Evolutionary conservation across 352 stramenopile species (phyloP).

Genomic region (Blastocystis sp.): DNA sequence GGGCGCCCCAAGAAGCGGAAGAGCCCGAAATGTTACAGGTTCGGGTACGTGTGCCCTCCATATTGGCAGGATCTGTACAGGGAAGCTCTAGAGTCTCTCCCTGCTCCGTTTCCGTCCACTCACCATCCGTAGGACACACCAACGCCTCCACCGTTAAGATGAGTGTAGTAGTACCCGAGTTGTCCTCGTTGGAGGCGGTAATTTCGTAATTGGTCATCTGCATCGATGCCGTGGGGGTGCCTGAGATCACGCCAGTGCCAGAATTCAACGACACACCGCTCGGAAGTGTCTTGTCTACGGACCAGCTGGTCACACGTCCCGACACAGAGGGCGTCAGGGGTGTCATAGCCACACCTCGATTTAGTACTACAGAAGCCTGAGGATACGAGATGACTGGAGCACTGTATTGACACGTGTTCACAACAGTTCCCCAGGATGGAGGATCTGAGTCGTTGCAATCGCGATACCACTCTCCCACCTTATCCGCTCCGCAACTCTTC

Average conservation of each 20-base stretch:
- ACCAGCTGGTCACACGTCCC: background rate
- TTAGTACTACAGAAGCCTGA: background rate
- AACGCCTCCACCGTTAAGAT: constrained; percentile 27
- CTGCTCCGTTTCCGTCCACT: constrained; percentile 35
- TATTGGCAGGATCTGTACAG: constrained; percentile 28
- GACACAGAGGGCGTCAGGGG: background rate
- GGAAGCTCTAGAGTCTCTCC: background rate
- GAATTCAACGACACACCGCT: constrained; percentile 21
- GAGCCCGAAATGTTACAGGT: background rate
- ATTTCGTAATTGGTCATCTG: background rate
- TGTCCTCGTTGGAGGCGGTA: background rate
- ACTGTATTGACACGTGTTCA: constrained; percentile 24
- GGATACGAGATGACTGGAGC: constrained; percentile 16
- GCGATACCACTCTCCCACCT: background rate
- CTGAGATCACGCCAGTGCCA: constrained; percentile 21
- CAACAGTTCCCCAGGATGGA: constrained; percentile 4
- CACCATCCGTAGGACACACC: constrained; percentile 16
- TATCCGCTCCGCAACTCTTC: constrained; percentile 21
- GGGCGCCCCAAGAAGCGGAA: background rate
- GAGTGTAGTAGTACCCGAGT: background rate
- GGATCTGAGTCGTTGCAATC: background rate
- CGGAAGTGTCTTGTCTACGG: background rate
- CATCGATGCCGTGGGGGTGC: constrained; percentile 1
- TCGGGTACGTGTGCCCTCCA: constrained; percentile 39
- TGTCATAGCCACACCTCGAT: constrained; percentile 23